Base-by-base conservation (phyloP, 2,329 filamentous ascomycete genomes). In the Tympanopsis confertula region DNA sequence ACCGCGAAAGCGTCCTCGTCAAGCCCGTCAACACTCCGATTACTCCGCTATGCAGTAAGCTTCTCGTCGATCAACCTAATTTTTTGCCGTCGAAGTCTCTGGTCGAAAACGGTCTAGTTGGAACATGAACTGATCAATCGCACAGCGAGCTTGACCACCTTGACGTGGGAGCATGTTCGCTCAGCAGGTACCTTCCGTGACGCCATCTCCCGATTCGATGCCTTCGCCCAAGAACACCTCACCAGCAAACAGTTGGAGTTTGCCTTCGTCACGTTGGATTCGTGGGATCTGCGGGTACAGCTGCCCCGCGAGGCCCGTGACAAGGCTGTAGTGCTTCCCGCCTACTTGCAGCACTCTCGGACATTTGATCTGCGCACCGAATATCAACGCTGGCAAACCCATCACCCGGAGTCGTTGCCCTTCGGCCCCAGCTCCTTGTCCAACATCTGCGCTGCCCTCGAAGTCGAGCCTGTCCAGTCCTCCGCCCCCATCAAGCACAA, bases 401-500 rank as follows among this genome's bases (percentile, higher is more conserved):
- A 96, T 61, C 91, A 98, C 55, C 91, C 91, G 28, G 91, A 98
- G 66, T 95, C 89, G 40, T 74, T 98, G 39, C 89, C 91, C 3
- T 98, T 96, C 55, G 91, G 89, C 14, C 89, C 91, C 36, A 94
- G 86, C 41, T 93, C 91, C 59, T 73, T 98, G 46, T 82, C 88
- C 50, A 96, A 96, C 63, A 98, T 98, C 58, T 98, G 91, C 66
- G 91, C 91, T 45, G 91, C 91, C 39, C 79, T 98, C 38, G 91
- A 98, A 64, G 91, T 98, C 35, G 91, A 98, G 63, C 88, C 93
- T 39, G 87, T 98, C 26, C 88, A 96, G 63, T 89, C 88, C 10
- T 96, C 88, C 54, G 89, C 91, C 40, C 91, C 91, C 33, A 96
- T 98, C 65, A 98, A 96, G 65, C 91, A 96, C 60, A 96, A 96